Evolutionary conservation across 2,329 filamentous ascomycete species (phyloP).

Genomic region (Metarhizium anisopliae): DNA sequence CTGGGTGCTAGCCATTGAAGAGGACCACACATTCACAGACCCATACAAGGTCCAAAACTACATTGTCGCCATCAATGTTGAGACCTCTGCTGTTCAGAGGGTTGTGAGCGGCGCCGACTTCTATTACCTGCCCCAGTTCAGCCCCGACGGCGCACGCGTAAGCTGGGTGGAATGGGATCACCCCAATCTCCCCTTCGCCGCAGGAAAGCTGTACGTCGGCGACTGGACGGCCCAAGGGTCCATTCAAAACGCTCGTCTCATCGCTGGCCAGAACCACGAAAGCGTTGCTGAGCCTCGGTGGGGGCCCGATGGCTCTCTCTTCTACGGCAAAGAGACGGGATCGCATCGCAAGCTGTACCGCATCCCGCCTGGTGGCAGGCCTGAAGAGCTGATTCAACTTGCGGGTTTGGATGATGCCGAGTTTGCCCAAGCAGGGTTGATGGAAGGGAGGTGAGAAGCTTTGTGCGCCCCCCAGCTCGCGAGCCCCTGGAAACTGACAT

Average conservation of each 20-base stretch:
- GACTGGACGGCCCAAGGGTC: conserved; percentile 27
- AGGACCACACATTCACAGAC: conserved; percentile 34
- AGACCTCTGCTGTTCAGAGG: conserved; percentile 30
- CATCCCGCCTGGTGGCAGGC: conserved; percentile 17
- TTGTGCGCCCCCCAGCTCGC: background rate
- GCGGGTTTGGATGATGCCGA: conserved; percentile 32
- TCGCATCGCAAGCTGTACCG: conserved; percentile 40
- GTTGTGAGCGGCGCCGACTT: conserved; percentile 40
- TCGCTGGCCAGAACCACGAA: conserved; percentile 34
- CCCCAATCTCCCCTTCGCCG: conserved; percentile 43
- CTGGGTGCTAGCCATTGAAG: conserved; percentile 42
- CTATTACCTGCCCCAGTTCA: conserved; percentile 41
- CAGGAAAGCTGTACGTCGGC: conserved; percentile 33
- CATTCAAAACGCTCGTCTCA: conserved; percentile 19
- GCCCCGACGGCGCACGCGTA: conserved; percentile 33
- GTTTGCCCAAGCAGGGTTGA: conserved; percentile 24
- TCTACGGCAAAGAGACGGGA: conserved; percentile 36
- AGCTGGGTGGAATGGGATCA: conserved; percentile 48
- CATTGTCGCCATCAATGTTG: conserved; percentile 29
- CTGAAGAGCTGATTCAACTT: conserved; percentile 22
- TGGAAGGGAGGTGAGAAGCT: conserved; percentile 20
- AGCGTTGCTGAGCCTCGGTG: conserved; percentile 42
- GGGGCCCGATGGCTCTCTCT: conserved; percentile 37
- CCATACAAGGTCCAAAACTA: conserved; percentile 26
- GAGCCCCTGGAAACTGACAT: background rate